A percentile compares a stretch with the other conserved stretches of the same genome.
These are phyloP conservation scores for Pseudozyma sp. DNA, from an alignment of 1,284 basidiomycete species.

Conservation along the genomic window DNA sequence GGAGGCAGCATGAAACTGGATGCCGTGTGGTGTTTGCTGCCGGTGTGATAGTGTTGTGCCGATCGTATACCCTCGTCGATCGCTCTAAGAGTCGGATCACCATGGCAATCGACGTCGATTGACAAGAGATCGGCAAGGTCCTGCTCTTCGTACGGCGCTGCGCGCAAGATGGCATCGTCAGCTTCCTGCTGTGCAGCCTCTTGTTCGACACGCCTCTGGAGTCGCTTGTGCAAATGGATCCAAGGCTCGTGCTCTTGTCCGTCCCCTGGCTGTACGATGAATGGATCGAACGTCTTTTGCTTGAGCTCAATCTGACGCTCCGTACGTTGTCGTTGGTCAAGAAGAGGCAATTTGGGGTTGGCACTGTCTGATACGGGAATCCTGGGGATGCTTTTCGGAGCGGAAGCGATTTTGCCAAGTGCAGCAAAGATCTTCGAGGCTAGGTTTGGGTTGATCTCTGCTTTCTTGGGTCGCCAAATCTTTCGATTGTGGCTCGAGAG, in stretches of 20 bases:
- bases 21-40: background rate
- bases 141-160: constrained; percentile 2
- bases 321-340: background rate
- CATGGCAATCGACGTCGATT: background rate
- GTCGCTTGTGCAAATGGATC: constrained; percentile 12
- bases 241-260: constrained; percentile 21
- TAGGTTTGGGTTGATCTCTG: background rate
- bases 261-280: constrained; percentile 9
- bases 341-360: constrained; percentile 5
- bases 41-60: constrained; percentile 9
- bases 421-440: constrained; percentile 7
- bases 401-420: constrained; percentile 5
- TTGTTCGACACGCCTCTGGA: constrained; percentile 1
- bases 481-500: background rate
- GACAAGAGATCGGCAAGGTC: background rate
- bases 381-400: background rate
- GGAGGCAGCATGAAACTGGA: background rate
- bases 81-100: constrained; percentile 2
- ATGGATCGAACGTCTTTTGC: constrained; percentile 4
- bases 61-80: constrained; percentile 12
- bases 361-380: constrained; percentile 12
- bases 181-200: constrained; percentile 7
- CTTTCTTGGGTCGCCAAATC: constrained; percentile 10
- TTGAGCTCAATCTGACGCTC: constrained; percentile 8
- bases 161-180: constrained; percentile 13